phyloP scores from a whole-genome alignment of 2,329 filamentous ascomycete genomes.

The Ophiocordyceps unilateralis region DNA sequence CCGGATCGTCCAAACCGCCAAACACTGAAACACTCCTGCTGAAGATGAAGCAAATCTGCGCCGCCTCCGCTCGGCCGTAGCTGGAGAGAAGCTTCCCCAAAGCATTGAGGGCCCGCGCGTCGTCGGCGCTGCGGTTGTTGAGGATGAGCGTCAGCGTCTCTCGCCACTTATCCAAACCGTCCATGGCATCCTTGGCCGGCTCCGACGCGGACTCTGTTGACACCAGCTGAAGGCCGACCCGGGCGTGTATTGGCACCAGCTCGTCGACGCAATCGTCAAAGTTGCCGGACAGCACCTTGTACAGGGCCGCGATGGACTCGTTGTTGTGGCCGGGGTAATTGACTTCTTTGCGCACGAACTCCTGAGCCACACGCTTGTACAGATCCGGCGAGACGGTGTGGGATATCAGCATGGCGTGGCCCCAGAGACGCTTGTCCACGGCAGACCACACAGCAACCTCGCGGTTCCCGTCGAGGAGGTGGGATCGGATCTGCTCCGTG shows the following conservation, averaged over 20 bases:
- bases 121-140: slow-evolving; percentile 71
- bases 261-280: slow-evolving; percentile 90
- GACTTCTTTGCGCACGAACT: slow-evolving; percentile 91
- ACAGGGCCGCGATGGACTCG: slow-evolving; percentile 77
- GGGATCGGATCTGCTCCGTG: slow-evolving; percentile 54
- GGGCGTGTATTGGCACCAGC: slow-evolving; percentile 79
- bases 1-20: slow-evolving; percentile 67
- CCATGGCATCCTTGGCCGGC: slow-evolving; percentile 53
- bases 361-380: slow-evolving; percentile 86
- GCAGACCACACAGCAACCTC: slow-evolving; percentile 89
- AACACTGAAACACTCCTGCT: slow-evolving; percentile 55
- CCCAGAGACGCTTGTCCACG: slow-evolving; percentile 87
- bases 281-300: slow-evolving; percentile 88
- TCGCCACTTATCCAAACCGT: slow-evolving; percentile 83
- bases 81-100: slow-evolving; percentile 67
- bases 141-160: slow-evolving; percentile 76
- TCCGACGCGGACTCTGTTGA: slow-evolving; percentile 49
- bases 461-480: slow-evolving; percentile 63
- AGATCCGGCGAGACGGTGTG: slow-evolving; percentile 60
- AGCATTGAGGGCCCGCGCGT: slow-evolving; percentile 59
- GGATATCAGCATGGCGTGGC: slow-evolving; percentile 84
- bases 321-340: slow-evolving; percentile 65
- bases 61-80: slow-evolving; percentile 80
- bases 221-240: slow-evolving; percentile 82
- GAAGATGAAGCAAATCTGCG: slow-evolving; percentile 88